phyloP scores from a whole-genome alignment of 768 basidiomycete genomes.

The Termitomyces eurrhizus region DNA sequence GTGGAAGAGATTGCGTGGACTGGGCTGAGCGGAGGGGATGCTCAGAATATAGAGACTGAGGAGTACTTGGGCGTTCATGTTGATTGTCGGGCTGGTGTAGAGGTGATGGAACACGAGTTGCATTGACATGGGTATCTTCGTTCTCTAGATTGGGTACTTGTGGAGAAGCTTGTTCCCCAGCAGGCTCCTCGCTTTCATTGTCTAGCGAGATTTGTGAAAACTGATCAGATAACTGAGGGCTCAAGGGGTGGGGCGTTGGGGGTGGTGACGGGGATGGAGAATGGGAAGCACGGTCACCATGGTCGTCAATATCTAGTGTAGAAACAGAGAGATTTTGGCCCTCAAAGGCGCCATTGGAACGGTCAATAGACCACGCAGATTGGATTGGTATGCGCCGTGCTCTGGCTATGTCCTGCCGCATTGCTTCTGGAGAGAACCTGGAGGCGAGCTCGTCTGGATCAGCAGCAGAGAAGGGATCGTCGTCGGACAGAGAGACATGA shows the following conservation, averaged over 20 bases:
- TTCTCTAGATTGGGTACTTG: slow-evolving; percentile 1
- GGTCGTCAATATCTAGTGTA: slow-evolving; percentile 51
- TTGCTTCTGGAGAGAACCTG: slow-evolving; percentile 56
- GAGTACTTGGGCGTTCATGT: slow-evolving; percentile 5
- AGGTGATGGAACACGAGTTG: slow-evolving; percentile 11
- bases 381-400: slow-evolving; percentile 41
- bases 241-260: slow-evolving; percentile 20
- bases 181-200: slow-evolving; percentile 16
- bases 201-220: slow-evolving; percentile 38
- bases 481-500: slow-evolving; percentile 34
- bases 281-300: slow-evolving; percentile 22
- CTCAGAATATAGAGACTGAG: slow-evolving; percentile 10
- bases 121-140: slow-evolving; percentile 28
- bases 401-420: slow-evolving; percentile 59
- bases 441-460: slow-evolving; percentile 46
- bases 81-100: slow-evolving; percentile 1
- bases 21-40: slow-evolving; percentile 11
- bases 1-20: slow-evolving; percentile 20
- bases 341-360: slow-evolving; percentile 31
- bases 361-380: slow-evolving; percentile 28
- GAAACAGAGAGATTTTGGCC: slow-evolving; percentile 47
- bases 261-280: slow-evolving; percentile 16
- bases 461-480: slow-evolving; percentile 67
- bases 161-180: slow-evolving; percentile 4
- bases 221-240: slow-evolving; percentile 24